These are phyloP conservation scores for Polymyxa betae DNA, from an alignment of 208 protist genomes.

Conservation along the genomic window DNA sequence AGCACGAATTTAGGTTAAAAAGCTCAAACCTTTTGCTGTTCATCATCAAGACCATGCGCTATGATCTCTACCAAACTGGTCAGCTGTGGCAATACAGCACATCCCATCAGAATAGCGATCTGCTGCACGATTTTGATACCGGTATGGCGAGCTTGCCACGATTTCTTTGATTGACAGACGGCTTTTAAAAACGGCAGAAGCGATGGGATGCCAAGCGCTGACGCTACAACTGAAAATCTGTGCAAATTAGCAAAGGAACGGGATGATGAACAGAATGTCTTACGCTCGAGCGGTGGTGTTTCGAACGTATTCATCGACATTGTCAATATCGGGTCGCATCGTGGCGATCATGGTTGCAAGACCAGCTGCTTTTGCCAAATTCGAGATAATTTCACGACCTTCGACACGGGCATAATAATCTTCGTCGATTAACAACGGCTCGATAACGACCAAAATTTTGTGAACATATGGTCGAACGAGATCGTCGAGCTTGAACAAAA, in stretches of 20 bases:
- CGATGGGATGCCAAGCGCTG: constrained; percentile 88
- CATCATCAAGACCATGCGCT: constrained; percentile 86
- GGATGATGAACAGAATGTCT: constrained; percentile 81
- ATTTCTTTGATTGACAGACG: constrained; percentile 92
- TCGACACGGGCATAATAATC: constrained; percentile 96
- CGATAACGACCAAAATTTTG: constrained; percentile 98
- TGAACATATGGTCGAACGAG: constrained; percentile 92
- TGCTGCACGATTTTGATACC: constrained; percentile 94
- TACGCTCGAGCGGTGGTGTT: constrained; percentile 97
- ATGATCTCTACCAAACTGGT: constrained; percentile 91
- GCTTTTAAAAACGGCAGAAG: constrained; percentile 95
- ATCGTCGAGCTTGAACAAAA: constrained; percentile 96
- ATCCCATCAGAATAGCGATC: constrained; percentile 94
- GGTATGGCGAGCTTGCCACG: constrained; percentile 93
- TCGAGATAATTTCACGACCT: constrained; percentile 96
- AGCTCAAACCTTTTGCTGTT: constrained; percentile 81
- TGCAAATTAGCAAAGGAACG: constrained; percentile 74
- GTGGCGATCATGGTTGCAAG: constrained; percentile 94
- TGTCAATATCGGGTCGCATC: constrained; percentile 96
- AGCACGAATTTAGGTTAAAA: neutral
- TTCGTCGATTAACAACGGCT: constrained; percentile 96
- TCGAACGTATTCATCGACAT: constrained; percentile 94
- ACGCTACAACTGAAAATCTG: constrained; percentile 48
- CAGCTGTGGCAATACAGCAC: constrained; percentile 93
- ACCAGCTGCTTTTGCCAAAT: constrained; percentile 97